A percentile compares a stretch with the other conserved stretches of the same genome.
phyloP scores from a whole-genome alignment of 1,284 basidiomycete genomes.

The Pseudozyma flocculosa region DNA sequence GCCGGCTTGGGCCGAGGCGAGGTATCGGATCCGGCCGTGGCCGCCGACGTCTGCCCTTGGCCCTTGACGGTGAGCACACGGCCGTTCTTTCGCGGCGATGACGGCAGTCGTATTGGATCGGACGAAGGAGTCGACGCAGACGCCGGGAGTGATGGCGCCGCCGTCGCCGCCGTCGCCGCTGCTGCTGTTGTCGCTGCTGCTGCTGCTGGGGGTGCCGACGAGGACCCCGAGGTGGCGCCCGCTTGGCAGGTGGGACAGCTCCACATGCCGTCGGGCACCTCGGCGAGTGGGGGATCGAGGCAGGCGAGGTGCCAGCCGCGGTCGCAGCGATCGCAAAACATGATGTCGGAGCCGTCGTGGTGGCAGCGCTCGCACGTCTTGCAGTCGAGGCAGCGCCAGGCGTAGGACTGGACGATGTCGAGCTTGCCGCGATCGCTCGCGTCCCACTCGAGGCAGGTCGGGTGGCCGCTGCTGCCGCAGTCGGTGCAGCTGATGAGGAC shows the following conservation, averaged over 20 bases:
- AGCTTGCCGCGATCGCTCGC: conserved; percentile 59
- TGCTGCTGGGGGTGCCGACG: too few relatives aligned
- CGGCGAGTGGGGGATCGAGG: conserved; percentile 66
- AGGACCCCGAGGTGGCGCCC: too few relatives aligned
- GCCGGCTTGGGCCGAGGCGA: too few relatives aligned
- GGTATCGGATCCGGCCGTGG: too few relatives aligned
- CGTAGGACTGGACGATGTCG: conserved; percentile 66
- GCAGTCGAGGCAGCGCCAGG: conserved; percentile 89
- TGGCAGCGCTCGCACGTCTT: conserved; percentile 88
- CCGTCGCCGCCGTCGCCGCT: too few relatives aligned
- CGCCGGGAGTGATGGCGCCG: too few relatives aligned
- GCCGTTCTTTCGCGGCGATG: too few relatives aligned
- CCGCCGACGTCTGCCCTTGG: neutral
- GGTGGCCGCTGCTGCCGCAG: conserved; percentile 57
- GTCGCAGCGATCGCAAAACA: conserved; percentile 94
- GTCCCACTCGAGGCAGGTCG: conserved; percentile 53
- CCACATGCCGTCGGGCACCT: conserved; percentile 44
- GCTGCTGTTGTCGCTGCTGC: too few relatives aligned
- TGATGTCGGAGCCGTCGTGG: conserved; percentile 83
- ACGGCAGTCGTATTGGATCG: too few relatives aligned
- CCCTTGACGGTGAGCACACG: conserved; percentile 1
- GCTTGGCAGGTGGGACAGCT: conserved; percentile 45
- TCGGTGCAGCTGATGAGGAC: conserved; percentile 54
- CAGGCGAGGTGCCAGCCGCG: conserved; percentile 94
- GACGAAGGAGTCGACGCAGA: too few relatives aligned